These are phyloP conservation scores for Elongisporangium prolatum DNA, from an alignment of 352 stramenopile species.

Conservation along the genomic window DNA sequence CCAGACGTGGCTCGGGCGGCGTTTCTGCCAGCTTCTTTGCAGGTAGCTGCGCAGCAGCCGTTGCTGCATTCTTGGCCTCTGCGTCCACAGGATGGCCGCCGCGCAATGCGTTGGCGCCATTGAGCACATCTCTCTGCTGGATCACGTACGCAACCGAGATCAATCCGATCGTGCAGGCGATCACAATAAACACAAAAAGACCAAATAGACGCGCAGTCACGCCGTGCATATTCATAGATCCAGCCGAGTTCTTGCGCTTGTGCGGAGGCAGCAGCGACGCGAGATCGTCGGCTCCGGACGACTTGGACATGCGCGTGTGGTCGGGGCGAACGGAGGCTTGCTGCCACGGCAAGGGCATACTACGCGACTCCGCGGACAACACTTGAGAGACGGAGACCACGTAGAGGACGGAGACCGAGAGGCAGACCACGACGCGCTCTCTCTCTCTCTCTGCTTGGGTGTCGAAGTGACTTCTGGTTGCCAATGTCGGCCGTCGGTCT, in stretches of 20 bases:
- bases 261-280: neutral
- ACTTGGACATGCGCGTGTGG: neutral
- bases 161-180: conserved; percentile 46
- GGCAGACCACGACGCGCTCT: neutral
- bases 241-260: neutral
- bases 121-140: conserved; percentile 33
- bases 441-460: neutral
- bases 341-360: neutral
- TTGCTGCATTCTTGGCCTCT: neutral
- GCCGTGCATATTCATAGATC: neutral
- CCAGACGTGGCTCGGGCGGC: conserved; percentile 2
- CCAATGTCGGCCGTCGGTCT: neutral
- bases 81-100: neutral
- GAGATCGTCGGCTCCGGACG: neutral
- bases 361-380: neutral
- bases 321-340: neutral
- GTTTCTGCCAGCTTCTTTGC: conserved; percentile 5
- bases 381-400: neutral
- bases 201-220: neutral
- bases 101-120: neutral
- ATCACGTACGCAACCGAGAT: conserved; percentile 52
- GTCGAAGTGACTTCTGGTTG: neutral
- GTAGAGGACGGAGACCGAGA: neutral
- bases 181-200: conserved; percentile 25
- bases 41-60: conserved; percentile 1